phyloP scores from a whole-genome alignment of 2,329 filamentous ascomycete species.

The Nannizzia gypsea region DNA sequence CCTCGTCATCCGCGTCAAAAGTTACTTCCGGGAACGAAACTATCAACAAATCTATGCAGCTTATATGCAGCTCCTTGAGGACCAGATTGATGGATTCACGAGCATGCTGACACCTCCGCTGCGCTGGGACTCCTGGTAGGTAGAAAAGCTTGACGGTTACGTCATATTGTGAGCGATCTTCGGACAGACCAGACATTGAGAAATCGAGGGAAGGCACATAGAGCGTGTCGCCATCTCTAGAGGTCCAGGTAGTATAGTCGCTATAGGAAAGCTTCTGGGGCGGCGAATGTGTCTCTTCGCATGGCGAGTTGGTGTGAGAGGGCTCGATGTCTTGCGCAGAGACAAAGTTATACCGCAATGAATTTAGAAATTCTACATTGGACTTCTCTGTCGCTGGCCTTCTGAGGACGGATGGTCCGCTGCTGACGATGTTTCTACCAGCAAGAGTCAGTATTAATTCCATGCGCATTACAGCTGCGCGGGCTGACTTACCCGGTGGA shows the following conservation, averaged over 20 bases:
- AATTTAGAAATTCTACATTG: constrained; percentile 84
- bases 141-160: constrained; percentile 95
- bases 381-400: constrained; percentile 68
- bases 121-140: constrained; percentile 56
- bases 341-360: constrained; percentile 70
- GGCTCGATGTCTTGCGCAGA: constrained; percentile 54
- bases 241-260: constrained; percentile 53
- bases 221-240: constrained; percentile 43
- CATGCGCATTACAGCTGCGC: background rate
- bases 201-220: constrained; percentile 72
- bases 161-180: constrained; percentile 77
- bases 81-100: constrained; percentile 70
- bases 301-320: constrained; percentile 21
- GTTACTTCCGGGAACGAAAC: constrained; percentile 86
- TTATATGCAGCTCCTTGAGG: constrained; percentile 62
- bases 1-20: constrained; percentile 82
- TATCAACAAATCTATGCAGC: constrained; percentile 74
- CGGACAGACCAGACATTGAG: constrained; percentile 56
- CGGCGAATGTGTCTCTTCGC: constrained; percentile 9
- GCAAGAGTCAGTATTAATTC: background rate
- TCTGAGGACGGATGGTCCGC: constrained; percentile 70
- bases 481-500: constrained; percentile 60
- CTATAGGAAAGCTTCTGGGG: constrained; percentile 17
- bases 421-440: constrained; percentile 68
- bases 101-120: constrained; percentile 57